Evolutionary conservation across 192 early-diverging fungal species (phyloP).

Genomic region (Phlyctochytrium planicorne): DNA sequence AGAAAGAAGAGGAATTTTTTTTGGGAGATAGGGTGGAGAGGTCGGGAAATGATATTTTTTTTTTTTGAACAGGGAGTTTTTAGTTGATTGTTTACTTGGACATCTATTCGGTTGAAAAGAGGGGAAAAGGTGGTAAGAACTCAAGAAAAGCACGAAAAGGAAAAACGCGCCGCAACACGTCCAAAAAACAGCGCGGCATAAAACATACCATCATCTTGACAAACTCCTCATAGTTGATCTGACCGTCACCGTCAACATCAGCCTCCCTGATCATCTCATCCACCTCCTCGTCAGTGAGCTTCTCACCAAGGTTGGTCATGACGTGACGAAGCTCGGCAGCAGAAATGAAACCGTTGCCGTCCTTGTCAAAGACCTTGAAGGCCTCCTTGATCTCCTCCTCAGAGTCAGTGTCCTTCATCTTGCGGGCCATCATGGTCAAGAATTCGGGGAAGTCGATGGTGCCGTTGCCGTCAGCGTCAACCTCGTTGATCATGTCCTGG

Average conservation of each 20-base stretch:
- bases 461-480: constrained; percentile 93
- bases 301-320: constrained; percentile 90
- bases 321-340: constrained; percentile 88
- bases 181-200: too few relatives aligned
- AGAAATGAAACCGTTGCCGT: constrained; percentile 90
- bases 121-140: neutral
- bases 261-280: constrained; percentile 56
- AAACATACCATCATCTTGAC: constrained; percentile 61
- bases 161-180: too few relatives aligned
- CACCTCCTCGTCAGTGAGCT: constrained; percentile 74
- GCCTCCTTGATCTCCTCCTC: constrained; percentile 94
- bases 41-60: too few relatives aligned
- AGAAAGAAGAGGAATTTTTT: too few relatives aligned
- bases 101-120: neutral
- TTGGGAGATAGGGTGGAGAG: too few relatives aligned
- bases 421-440: constrained; percentile 88
- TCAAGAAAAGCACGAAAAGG: neutral
- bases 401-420: constrained; percentile 80
- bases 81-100: neutral
- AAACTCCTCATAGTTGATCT: constrained; percentile 90
- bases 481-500: constrained; percentile 92
- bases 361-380: constrained; percentile 97
- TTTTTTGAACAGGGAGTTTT: too few relatives aligned
- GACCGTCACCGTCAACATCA: constrained; percentile 81
- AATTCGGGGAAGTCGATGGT: constrained; percentile 95